Base-by-base conservation (phyloP, 139 green algal species). In the Diplosphaera chodatii region DNA sequence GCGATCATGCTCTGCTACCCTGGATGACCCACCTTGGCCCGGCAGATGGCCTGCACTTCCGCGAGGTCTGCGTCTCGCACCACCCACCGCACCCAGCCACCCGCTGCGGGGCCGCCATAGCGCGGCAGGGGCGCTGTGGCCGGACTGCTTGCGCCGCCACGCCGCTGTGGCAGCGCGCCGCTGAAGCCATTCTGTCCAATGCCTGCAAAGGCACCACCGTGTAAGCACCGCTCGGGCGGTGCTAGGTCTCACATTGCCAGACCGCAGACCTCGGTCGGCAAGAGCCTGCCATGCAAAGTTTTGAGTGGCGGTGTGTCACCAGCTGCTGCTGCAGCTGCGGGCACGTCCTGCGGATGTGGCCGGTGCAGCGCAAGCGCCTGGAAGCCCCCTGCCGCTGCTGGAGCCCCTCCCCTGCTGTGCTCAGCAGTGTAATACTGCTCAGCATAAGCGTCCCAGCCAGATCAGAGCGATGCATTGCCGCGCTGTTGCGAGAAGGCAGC, bases 331-430 rank as follows among this genome's bases (percentile, higher is more conserved):
- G n/a, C n/a, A n/a, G 48, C 48, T 25, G 48, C 31, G 22, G 5
- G 40, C 1, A 29, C 29, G 20, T 85, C 79, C 74, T 86, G 68
- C 0, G 81, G 81, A 1, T 72, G 83, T n/a, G 76, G 40, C 20
- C 63, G 71, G 28, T 76, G 70, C 31, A 85, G 74, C 27, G 70
- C 76, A 30, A 86, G 41, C 31, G 85, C 75, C n/a, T 64, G 67
- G 30, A 74, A 80, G 22, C 40, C n/a, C n/a, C n/a, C 56, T 15
- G 40, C 40, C 13, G 62, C 70, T 41, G 37, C 34, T 33, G 70
- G 33, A 2, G 70, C 37, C 32, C 30, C 48, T 63, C 25, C 40
- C 32, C 28, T 62, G 13, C 16, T n/a, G 67, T 28, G n/a, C n/a
- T n/a, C n/a, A n/a, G n/a, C n/a, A n/a, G n/a, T n/a, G n/a, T n/a